phyloP scores from a whole-genome alignment of 495 filamentous ascomycete species.

The Penicillium desertorum region DNA sequence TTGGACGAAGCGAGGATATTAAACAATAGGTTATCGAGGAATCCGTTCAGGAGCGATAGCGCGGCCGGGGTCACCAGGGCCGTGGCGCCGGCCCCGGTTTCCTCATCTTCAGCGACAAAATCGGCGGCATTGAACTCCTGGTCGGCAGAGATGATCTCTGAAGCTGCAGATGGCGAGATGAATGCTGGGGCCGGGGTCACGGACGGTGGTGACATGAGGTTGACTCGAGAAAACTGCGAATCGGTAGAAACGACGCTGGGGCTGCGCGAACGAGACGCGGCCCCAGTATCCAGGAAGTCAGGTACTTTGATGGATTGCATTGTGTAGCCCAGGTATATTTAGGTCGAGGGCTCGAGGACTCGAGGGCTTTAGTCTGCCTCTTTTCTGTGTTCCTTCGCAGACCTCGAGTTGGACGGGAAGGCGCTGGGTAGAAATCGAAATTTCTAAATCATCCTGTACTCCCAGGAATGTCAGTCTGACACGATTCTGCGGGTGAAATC shows the following conservation, averaged over 20 bases:
- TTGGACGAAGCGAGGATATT: conserved; percentile 78
- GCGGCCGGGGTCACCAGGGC: conserved; percentile 76
- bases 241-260: conserved; percentile 46
- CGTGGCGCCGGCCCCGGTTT: conserved; percentile 51
- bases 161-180: conserved; percentile 84
- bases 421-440: conserved; percentile 28
- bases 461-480: conserved; percentile 22
- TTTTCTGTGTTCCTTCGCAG: conserved; percentile 9
- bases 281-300: conserved; percentile 37
- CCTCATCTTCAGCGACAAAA: conserved; percentile 64
- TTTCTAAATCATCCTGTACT: conserved; percentile 37
- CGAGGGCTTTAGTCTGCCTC: conserved; percentile 4
- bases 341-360: conserved; percentile 5
- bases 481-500: conserved; percentile 14
- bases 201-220: conserved; percentile 61
- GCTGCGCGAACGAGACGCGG: conserved; percentile 43
- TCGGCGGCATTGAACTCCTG: conserved; percentile 70
- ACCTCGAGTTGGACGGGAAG: conserved; percentile 22
- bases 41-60: conserved; percentile 80
- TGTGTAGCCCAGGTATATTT: conserved; percentile 14
- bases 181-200: conserved; percentile 81
- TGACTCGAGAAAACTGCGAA: conserved; percentile 41
- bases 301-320: conserved; percentile 41
- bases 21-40: conserved; percentile 91
- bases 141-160: conserved; percentile 86